Evolutionary conservation across 2,329 filamentous ascomycete genomes (phyloP).

Genomic region (Penicillium digitatum): DNA sequence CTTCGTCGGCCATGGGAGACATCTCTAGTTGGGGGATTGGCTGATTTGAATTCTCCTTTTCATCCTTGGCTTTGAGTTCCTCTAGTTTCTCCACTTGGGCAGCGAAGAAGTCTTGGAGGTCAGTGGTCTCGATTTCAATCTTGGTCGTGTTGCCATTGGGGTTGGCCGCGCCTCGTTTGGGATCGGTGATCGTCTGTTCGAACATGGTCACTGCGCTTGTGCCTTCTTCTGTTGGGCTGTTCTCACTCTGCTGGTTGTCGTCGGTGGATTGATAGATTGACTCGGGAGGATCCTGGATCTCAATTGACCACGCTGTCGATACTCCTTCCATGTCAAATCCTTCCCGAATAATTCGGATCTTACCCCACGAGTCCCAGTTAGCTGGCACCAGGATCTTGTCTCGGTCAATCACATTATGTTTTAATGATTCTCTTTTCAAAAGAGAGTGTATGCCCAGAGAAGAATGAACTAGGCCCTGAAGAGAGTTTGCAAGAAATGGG

Average conservation of each 20-base stretch:
- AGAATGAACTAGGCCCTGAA: conserved; percentile 77
- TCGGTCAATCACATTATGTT: conserved; percentile 86
- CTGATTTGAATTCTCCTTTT: conserved; percentile 39
- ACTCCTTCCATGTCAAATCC: conserved; percentile 87
- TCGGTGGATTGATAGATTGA: conserved; percentile 25
- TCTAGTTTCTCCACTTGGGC: conserved; percentile 75
- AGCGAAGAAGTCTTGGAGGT: conserved; percentile 73
- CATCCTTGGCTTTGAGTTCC: conserved; percentile 55
- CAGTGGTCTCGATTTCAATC: conserved; percentile 62
- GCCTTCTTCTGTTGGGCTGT: conserved; percentile 28
- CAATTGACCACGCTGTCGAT: conserved; percentile 79
- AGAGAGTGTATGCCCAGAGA: conserved; percentile 82
- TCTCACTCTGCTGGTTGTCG: conserved; percentile 23
- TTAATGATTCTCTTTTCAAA: conserved; percentile 71
- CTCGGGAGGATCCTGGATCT: conserved; percentile 60
- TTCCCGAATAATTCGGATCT: conserved; percentile 86
- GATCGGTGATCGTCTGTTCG: conserved; percentile 74
- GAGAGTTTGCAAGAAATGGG: conserved; percentile 68
- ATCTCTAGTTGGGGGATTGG: conserved; percentile 36
- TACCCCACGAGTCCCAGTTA: conserved; percentile 98
- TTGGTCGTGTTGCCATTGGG: conserved; percentile 44
- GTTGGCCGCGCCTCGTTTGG: conserved; percentile 59
- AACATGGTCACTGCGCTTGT: conserved; percentile 68
- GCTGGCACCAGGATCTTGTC: conserved; percentile 92
- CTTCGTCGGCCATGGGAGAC: conserved; percentile 38